Conservation (phyloP, 768 basidiomycete species). For the Kwoniella sp. region DNA sequence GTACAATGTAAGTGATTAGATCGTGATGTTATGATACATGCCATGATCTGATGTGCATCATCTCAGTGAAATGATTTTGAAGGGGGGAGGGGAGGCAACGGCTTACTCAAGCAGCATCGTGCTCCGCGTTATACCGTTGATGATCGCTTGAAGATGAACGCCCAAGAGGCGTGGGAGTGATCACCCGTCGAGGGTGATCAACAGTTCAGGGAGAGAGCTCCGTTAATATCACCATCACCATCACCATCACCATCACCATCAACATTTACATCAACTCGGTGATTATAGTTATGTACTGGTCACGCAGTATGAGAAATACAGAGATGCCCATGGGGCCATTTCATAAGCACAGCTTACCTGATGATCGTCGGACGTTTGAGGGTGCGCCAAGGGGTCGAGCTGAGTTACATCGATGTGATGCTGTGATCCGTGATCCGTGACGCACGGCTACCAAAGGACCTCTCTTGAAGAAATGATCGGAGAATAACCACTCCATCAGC, state of each 20-base stretch:
- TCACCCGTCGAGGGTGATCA: not conserved
- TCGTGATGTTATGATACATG: too few species aligned
- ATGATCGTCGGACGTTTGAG: too few species aligned
- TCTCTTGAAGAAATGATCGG: not conserved
- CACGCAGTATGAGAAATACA: not conserved
- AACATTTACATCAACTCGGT: not conserved
- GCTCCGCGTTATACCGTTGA: too few species aligned
- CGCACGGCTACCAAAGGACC: not conserved
- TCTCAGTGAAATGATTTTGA: too few species aligned
- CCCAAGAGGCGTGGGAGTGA: not conserved
- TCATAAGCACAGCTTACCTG: too few species aligned
- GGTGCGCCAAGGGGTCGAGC: too few species aligned
- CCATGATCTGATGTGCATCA: too few species aligned
- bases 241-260: not conserved
- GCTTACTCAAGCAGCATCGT: conserved; percentile 1
- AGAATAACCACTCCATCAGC: not conserved
- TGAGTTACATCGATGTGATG: too few species aligned
- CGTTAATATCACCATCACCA: not conserved
- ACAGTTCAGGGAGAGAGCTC: too few species aligned
- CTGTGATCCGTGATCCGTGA: not conserved
- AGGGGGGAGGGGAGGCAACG: too few species aligned
- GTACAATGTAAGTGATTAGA: too few species aligned
- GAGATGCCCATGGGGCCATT: not conserved
- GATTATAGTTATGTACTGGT: not conserved
- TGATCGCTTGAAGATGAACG: not conserved